Evolutionary conservation across 768 basidiomycete genomes (phyloP).

Genomic region (Jaapia argillacea): DNA sequence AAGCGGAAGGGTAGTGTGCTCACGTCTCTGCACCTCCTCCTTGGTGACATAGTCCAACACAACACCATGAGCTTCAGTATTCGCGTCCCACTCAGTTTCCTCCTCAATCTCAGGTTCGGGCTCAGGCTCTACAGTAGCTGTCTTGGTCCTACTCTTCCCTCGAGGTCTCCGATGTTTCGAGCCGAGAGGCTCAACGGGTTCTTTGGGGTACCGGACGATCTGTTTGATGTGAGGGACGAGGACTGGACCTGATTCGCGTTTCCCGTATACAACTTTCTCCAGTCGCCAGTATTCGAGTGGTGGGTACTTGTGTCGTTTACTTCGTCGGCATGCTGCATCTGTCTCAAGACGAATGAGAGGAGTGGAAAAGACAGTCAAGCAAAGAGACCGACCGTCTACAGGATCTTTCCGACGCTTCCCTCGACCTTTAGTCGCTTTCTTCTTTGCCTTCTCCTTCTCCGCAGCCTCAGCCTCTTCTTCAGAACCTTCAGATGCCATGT

Average conservation of each 20-base stretch:
- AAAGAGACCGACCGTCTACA: slow-evolving; percentile 35
- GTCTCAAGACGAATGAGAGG: no score
- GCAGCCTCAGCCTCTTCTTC: slow-evolving; percentile 14
- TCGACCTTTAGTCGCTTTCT: slow-evolving; percentile 10
- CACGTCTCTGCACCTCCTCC: slow-evolving; percentile 62
- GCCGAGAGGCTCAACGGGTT: slow-evolving; percentile 36
- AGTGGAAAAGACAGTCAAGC: no score
- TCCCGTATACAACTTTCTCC: slow-evolving; percentile 80
- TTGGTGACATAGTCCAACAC: slow-evolving; percentile 59
- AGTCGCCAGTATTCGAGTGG: slow-evolving; percentile 93
- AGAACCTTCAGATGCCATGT: not conserved
- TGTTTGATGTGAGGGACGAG: slow-evolving; percentile 60
- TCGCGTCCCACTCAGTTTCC: slow-evolving; percentile 81
- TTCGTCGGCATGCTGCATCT: no score
- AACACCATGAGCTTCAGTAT: slow-evolving; percentile 54
- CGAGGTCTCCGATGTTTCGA: slow-evolving; percentile 21
- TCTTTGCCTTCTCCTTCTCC: slow-evolving; percentile 17
- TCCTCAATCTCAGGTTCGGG: slow-evolving; percentile 1
- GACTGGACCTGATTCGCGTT: slow-evolving; percentile 37
- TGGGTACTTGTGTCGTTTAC: slow-evolving; percentile 51
- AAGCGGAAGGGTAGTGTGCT: slow-evolving; percentile 19
- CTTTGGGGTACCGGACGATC: slow-evolving; percentile 47
- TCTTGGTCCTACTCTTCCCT: slow-evolving; percentile 24
- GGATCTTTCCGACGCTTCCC: slow-evolving; percentile 10
- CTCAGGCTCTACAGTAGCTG: slow-evolving; percentile 34